Evolutionary conservation across 108 stramenopile genomes (phyloP), one percentile per base, ranked within the genome.

Genomic region (Cylindrotheca fusiformis): DNA sequence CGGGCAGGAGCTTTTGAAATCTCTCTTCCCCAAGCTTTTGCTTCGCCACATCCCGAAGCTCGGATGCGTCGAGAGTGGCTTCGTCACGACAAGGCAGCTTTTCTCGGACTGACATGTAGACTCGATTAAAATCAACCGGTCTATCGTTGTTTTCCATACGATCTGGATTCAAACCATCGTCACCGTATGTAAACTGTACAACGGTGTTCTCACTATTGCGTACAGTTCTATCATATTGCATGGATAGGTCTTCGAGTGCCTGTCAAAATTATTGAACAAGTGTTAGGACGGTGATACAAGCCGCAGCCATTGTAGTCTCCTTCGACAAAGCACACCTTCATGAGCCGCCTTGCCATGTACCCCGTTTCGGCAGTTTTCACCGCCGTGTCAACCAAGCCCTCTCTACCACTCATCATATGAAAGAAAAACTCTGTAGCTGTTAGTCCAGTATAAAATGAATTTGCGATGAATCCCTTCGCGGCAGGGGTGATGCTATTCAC

Each of bases 311-410:
- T n/a, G n/a, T n/a, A n/a, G n/a, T n/a, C n/a, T n/a, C n/a, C n/a
- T n/a, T n/a, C n/a, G 72, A 91, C 36, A 41, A 10, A 41, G 6
- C 36, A 14, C 14, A 41, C 36, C 81, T 99, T 99, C 96, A 99
- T 98, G 26, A 99, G 79, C 48, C 97, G 85, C 27, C 99, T 87
- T 18, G 97, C 97, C 99, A 99, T 99, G 81, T 99, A 99, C 2
- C 99, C 99, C 17, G 99, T 99, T 72, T 98, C 97, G 18, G 99
- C 99, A 5, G 99, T 99, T 75, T 99, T 99, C 1, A 99, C 99
- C 5, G 99, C 99, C 3, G 99, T 99, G 76, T 99, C 99, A 22
- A 99, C 99, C 59, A 99, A 71, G 44, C 99, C 99, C 78, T 99
- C 95, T 25, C 98, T 84, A 4, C 99, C 97, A 33, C 99, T 97